Conservation (phyloP, 2,329 filamentous ascomycete genomes). For the Didymella pinodella region DNA sequence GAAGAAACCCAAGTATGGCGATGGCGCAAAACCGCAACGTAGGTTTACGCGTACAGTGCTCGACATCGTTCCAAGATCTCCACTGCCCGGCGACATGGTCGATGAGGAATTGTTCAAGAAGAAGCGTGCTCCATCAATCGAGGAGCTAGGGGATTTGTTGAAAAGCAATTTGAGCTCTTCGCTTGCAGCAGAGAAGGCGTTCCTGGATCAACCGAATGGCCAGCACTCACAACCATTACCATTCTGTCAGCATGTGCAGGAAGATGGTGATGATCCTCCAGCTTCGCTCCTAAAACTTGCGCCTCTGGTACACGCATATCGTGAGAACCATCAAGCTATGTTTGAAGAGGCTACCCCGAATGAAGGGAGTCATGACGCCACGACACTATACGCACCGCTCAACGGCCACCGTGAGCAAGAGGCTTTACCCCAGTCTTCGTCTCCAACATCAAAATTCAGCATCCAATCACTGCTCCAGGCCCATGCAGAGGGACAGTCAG, state of each 20-base stretch:
- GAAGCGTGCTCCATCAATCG: constrained; percentile 8
- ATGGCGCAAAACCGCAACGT: background rate
- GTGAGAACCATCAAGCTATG: background rate
- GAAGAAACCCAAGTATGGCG: background rate
- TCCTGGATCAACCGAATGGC: background rate
- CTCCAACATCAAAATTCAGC: background rate
- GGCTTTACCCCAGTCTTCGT: background rate
- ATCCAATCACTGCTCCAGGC: background rate
- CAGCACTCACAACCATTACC: background rate
- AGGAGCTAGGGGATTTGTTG: background rate
- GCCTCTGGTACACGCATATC: background rate
- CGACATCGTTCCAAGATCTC: no score
- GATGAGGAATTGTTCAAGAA: constrained; percentile 6
- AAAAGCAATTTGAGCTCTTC: constrained; percentile 9
- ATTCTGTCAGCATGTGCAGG: background rate
- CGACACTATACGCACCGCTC: background rate
- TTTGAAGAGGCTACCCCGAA: background rate
- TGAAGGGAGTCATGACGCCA: background rate
- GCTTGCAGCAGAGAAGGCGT: constrained; percentile 1
- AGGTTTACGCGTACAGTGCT: background rate
- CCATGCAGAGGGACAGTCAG: background rate
- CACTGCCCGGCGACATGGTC: background rate
- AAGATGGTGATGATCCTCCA: constrained; percentile 2
- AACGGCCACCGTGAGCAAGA: background rate
- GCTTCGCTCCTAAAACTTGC: background rate